Conservation (phyloP, 2,329 filamentous ascomycete species). For the Colletotrichum melonis region DNA sequence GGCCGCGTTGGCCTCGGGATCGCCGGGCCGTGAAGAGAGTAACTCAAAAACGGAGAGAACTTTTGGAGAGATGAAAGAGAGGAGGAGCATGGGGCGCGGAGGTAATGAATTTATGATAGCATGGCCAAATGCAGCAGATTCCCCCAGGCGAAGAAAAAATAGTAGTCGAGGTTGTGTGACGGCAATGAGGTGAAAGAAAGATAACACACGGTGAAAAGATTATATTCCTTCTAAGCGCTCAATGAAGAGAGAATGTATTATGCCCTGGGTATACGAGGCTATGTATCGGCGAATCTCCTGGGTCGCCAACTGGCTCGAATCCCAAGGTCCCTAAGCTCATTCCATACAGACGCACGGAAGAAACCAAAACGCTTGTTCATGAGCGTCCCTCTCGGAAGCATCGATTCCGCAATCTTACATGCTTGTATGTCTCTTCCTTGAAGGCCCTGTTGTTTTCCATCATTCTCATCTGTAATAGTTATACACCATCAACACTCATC, state of each 20-base stretch:
- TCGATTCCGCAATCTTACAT: background rate
- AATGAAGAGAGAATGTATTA: background rate
- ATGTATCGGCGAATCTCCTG: background rate
- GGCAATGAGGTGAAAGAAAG: background rate
- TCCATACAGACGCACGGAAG: background rate
- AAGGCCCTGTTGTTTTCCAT: too few species aligned
- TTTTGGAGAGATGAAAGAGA: background rate
- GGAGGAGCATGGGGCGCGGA: slow-evolving; percentile 3
- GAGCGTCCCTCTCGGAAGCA: background rate
- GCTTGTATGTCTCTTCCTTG: background rate
- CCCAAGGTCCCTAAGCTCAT: background rate
- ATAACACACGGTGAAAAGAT: too few species aligned
- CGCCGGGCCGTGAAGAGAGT: slow-evolving; percentile 52
- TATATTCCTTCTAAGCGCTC: too few species aligned
- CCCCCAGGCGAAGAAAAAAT: background rate
- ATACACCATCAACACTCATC: background rate
- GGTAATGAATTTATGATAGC: slow-evolving; percentile 34
- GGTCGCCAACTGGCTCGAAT: background rate
- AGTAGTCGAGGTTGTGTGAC: background rate
- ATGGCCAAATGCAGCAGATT: slow-evolving; percentile 25
- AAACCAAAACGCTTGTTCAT: background rate
- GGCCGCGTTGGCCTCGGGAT: slow-evolving; percentile 64
- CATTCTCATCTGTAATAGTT: too few species aligned
- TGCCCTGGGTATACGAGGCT: background rate
- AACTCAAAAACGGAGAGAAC: background rate